A percentile compares a stretch with the other conserved stretches of the same genome.
phyloP scores from a whole-genome alignment of 148 eudicot species.

The Rhododendron mucronatum region DNA sequence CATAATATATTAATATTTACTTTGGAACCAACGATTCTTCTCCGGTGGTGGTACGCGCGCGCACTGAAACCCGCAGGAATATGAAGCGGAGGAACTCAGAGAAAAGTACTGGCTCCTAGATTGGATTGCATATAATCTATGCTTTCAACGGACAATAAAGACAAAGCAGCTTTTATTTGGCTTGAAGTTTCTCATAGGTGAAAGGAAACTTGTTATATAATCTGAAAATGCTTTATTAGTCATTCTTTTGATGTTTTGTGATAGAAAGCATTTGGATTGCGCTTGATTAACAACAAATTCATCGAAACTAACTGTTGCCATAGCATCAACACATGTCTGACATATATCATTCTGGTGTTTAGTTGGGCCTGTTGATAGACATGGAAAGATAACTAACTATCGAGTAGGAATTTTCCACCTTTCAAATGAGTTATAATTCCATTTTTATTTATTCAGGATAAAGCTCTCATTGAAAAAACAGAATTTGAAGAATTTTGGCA shows the following conservation, averaged over 20 bases:
- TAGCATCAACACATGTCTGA: not conserved
- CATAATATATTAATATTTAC: too few species aligned
- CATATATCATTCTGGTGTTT: not conserved
- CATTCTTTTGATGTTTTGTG: not conserved
- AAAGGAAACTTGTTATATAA: not conserved
- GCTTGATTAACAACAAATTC: not conserved
- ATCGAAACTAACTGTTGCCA: not conserved
- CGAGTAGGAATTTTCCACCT: not conserved
- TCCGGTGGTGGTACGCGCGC: too few species aligned
- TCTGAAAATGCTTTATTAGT: not conserved
- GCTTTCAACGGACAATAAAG: too few species aligned
- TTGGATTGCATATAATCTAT: too few species aligned
- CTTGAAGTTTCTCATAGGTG: not conserved
- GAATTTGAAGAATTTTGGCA: conserved; percentile 79
- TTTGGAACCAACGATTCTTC: too few species aligned
- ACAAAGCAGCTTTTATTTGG: too few species aligned
- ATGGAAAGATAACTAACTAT: not conserved
- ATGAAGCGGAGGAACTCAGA: too few species aligned
- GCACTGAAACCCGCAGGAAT: too few species aligned
- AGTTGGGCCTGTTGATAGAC: not conserved
- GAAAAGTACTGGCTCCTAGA: too few species aligned
- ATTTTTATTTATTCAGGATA: conserved; percentile 45
- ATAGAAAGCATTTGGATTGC: not conserved
- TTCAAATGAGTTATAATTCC: not conserved
- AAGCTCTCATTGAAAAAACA: conserved; percentile 37